These are phyloP conservation scores for Neonectria neomacrospora DNA, from an alignment of 2,329 filamentous ascomycete genomes.

Conservation along the genomic window DNA sequence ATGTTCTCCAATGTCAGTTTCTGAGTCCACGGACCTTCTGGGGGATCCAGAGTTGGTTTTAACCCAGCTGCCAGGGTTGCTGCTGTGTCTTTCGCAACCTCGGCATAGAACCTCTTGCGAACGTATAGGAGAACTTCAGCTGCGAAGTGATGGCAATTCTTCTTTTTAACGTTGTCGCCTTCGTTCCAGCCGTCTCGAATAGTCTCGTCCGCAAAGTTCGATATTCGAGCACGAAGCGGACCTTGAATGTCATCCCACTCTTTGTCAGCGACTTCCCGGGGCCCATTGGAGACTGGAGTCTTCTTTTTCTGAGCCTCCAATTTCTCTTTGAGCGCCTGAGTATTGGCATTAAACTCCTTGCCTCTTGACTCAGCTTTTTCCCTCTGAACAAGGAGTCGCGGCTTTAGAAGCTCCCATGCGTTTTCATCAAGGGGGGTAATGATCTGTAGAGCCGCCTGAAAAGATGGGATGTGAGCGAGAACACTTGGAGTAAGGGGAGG, in stretches of 20 bases:
- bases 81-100: slow-evolving; percentile 64
- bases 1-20: slow-evolving; percentile 83
- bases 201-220: slow-evolving; percentile 74
- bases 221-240: slow-evolving; percentile 73
- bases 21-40: slow-evolving; percentile 65
- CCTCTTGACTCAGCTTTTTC: slow-evolving; percentile 71
- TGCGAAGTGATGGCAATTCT: slow-evolving; percentile 75
- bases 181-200: slow-evolving; percentile 73
- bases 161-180: slow-evolving; percentile 70
- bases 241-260: slow-evolving; percentile 78
- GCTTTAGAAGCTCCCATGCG: slow-evolving; percentile 76
- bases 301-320: slow-evolving; percentile 4
- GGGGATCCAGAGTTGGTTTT: slow-evolving; percentile 58
- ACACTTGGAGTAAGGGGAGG: slow-evolving; percentile 72
- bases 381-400: slow-evolving; percentile 73
- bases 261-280: slow-evolving; percentile 69
- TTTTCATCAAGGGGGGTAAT: slow-evolving; percentile 73
- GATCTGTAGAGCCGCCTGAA: slow-evolving; percentile 78
- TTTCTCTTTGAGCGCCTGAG: slow-evolving; percentile 50
- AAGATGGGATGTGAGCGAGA: slow-evolving; percentile 77
- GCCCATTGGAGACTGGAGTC: slow-evolving; percentile 16
- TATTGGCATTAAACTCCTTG: slow-evolving; percentile 51
- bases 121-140: slow-evolving; percentile 76
- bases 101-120: slow-evolving; percentile 72
- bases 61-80: slow-evolving; percentile 58